Base-by-base conservation (phyloP, 768 basidiomycete genomes). In the Candolleomyces eurysporus region DNA sequence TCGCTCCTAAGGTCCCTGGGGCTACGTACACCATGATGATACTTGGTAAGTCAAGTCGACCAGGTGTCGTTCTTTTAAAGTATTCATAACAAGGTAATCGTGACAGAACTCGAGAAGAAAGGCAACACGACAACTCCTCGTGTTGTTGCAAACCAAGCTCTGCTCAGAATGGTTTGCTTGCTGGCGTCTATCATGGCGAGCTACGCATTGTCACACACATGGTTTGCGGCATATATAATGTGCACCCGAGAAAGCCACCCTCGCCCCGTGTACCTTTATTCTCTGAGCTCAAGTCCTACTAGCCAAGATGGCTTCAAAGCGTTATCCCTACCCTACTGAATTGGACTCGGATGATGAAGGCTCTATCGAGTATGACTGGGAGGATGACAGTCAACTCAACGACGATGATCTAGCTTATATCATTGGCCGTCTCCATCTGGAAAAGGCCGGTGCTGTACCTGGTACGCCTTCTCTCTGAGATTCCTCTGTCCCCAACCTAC, bases 261-360 rank as follows among this genome's bases (percentile, higher is more conserved):
- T 13, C 45, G 16, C 45, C 45, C 45, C 16, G 45, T 46, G 14
- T 17, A 14, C 45, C 21, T 36, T n/a, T 55, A 21, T 19, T n/a
- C 36, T 11, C 36, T 16, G 30, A 14, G 21, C 36, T 31, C 21
- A 14, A 40, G 13, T n/a, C 32, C 26, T 16, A 26, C n/a, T 21
- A 16, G 11, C 45, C 17, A 48, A 46, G 36, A 36, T 36, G 11
- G 46, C 26, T n/a, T 45, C 46, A 11, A 7, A 36, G 36, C 6
- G 36, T 7, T 36, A 8, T 36, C 36, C 30, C n/a, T 58, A 58
- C 48, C 57, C 57, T 21, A 31, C 57, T 49, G 46, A 58, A 36
- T 21, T 58, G 21, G 57, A 58, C 46, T 58, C 57, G 31, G 57
- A 58, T 36, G 57, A 58, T 26, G 57, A 48, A 49, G 48, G 57